These are phyloP conservation scores for Malus asiatica DNA, from an alignment of 306 rosid genomes.

Conservation along the genomic window DNA sequence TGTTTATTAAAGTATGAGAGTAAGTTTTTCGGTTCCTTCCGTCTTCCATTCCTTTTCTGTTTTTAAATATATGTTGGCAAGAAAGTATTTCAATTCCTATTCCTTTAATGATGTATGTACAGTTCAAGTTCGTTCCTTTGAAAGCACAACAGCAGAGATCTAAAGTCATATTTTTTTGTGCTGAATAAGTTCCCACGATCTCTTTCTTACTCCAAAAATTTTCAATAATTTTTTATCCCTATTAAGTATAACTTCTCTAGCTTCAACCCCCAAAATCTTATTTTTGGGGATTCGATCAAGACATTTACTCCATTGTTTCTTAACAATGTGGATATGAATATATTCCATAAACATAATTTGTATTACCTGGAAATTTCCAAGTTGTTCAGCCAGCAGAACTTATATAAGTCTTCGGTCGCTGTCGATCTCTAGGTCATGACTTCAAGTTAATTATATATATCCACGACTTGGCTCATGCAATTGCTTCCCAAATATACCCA, in stretches of 20 bases:
- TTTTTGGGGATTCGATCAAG: not conserved
- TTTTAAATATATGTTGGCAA: not conserved
- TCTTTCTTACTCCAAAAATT: not conserved
- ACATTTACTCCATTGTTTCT: not conserved
- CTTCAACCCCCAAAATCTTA: not conserved
- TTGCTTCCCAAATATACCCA: not conserved
- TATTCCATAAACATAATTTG: not conserved
- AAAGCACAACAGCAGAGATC: constrained; percentile 1
- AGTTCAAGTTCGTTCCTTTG: not conserved
- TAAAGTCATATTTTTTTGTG: not conserved
- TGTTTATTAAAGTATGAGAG: not conserved
- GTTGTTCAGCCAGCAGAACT: not conserved
- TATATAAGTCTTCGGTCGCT: not conserved
- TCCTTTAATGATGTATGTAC: not conserved
- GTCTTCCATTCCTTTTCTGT: too few species aligned
- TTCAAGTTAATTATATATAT: not conserved
- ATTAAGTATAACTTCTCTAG: constrained; percentile 5
- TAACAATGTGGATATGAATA: not conserved
- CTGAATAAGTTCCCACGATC: not conserved
- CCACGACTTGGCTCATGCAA: not conserved
- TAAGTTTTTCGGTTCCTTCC: not conserved
- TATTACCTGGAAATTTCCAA: not conserved
- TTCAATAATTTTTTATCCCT: not conserved
- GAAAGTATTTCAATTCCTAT: not conserved
- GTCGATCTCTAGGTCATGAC: not conserved